These are phyloP conservation scores for Aureococcus anophagefferens DNA, from an alignment of 108 stramenopile genomes.

Conservation along the genomic window DNA sequence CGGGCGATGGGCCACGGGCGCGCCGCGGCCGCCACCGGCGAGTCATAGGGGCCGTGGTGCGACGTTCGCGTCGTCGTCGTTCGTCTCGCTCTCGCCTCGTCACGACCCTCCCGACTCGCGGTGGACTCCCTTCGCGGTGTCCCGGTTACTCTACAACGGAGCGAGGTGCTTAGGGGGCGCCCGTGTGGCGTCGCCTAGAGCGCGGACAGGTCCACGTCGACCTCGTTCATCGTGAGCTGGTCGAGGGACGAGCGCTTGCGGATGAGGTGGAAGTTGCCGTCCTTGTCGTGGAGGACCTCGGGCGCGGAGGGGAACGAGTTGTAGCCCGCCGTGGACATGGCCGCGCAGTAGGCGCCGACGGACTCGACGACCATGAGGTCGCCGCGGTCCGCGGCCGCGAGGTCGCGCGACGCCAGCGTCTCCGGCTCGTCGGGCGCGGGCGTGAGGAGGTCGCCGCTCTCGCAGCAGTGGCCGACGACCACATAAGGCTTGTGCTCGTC, in stretches of 20 bases:
- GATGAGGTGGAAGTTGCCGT: constrained; percentile 9
- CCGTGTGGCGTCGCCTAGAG: no score
- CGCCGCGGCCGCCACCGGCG: no score
- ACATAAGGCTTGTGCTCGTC: constrained; percentile 71
- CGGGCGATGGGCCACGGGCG: no score
- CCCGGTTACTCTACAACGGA: no score
- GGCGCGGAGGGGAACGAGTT: constrained; percentile 95
- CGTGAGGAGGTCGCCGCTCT: constrained; percentile 90
- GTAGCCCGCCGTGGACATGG: constrained; percentile 97
- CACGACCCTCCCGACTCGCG: no score
- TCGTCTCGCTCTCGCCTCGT: no score
- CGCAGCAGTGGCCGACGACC: constrained; percentile 97
- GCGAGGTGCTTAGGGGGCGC: no score
- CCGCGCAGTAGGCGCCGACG: constrained; percentile 89
- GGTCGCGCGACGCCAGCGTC: constrained; percentile 61
- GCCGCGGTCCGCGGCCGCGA: constrained; percentile 72
- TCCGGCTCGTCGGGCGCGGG: constrained; percentile 87
- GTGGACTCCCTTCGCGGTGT: no score
- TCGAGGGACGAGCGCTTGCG: not conserved
- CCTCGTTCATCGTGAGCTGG: not conserved
- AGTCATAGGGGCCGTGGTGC: no score
- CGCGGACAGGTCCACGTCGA: not conserved
- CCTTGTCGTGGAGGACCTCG: constrained; percentile 57
- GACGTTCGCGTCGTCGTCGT: no score
- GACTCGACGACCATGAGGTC: constrained; percentile 88